Percentiles rank a stretch among this genome's conserved stretches.
Evolutionary conservation across 129 eudicot species (phyloP).

Genomic region (Oenanthe sinensis): DNA sequence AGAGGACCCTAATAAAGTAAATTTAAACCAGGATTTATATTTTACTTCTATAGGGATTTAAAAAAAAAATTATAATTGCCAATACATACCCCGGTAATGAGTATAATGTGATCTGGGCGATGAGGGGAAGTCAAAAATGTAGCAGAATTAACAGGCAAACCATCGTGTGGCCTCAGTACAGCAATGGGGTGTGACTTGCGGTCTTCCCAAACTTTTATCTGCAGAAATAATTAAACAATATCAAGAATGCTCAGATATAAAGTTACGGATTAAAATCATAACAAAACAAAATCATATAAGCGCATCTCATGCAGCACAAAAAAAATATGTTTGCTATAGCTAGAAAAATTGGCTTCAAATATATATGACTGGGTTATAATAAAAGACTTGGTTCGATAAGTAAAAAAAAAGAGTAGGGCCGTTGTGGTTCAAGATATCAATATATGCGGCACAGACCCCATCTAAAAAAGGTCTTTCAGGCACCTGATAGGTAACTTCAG

Average conservation of each 20-base stretch:
- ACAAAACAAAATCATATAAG: background rate
- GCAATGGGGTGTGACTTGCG: slow-evolving; percentile 73
- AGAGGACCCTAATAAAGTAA: slow-evolving; percentile 58
- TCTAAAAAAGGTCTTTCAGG: background rate
- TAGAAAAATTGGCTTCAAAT: background rate
- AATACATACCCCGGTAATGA: slow-evolving; percentile 72
- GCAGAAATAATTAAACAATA: background rate
- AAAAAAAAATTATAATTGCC: background rate
- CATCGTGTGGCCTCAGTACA: slow-evolving; percentile 76
- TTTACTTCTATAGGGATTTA: background rate
- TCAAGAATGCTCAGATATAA: background rate
- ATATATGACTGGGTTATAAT: background rate
- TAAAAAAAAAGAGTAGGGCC: no score
- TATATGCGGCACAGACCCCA: no score
- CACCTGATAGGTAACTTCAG: background rate
- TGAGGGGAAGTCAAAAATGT: slow-evolving; percentile 80
- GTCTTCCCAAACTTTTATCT: slow-evolving; percentile 98
- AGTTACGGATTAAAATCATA: background rate
- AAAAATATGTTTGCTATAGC: background rate
- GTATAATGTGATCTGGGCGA: slow-evolving; percentile 90
- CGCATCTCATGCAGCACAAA: background rate
- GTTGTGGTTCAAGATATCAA: background rate
- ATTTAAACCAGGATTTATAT: background rate
- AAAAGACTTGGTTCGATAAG: no score
- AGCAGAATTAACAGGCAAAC: slow-evolving; percentile 84